These are phyloP conservation scores for Juncus effusus DNA, from an alignment of 176 grass and related monocot species.

Conservation along the genomic window DNA sequence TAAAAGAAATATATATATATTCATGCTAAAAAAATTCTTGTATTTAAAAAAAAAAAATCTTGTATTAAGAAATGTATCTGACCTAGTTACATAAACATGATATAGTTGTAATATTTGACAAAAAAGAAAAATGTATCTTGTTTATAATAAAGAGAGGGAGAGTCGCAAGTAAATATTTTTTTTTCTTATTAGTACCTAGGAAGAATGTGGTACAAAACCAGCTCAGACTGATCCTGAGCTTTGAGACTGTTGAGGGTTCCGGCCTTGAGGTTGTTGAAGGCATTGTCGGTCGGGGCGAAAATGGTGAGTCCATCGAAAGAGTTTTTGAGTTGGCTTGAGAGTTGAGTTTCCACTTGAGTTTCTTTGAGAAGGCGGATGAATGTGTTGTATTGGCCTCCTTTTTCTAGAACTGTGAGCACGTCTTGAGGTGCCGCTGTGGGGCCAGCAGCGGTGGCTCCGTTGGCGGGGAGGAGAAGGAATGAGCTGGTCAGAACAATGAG, in stretches of 20 bases:
- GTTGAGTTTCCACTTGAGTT: conserved; percentile 43
- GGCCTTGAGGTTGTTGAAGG: conserved; percentile 50
- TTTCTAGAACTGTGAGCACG: conserved; percentile 44
- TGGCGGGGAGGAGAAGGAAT: neutral
- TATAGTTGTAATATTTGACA: too few species aligned
- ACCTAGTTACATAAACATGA: too few species aligned
- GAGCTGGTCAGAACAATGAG: conserved; percentile 13
- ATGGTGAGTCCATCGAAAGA: conserved; percentile 56
- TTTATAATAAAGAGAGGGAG: too few species aligned
- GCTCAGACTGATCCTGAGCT: conserved; percentile 43
- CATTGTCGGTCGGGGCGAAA: conserved; percentile 55
- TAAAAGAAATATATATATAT: too few species aligned
- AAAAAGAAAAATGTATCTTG: too few species aligned
- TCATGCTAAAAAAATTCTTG: too few species aligned
- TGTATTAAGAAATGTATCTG: too few species aligned
- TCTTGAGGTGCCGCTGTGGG: conserved; percentile 9
- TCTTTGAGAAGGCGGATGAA: conserved; percentile 47
- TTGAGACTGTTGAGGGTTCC: conserved; percentile 48
- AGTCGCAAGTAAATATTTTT: too few species aligned
- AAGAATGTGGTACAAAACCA: conserved; percentile 62
- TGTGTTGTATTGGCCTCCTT: conserved; percentile 47
- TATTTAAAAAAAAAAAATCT: too few species aligned
- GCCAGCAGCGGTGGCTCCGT: conserved; percentile 1
- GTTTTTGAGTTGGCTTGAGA: conserved; percentile 52
- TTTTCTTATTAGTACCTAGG: conserved; percentile 9